Evolutionary conservation across 768 basidiomycete species (phyloP).

Genomic region (Nidula microcarpa): DNA sequence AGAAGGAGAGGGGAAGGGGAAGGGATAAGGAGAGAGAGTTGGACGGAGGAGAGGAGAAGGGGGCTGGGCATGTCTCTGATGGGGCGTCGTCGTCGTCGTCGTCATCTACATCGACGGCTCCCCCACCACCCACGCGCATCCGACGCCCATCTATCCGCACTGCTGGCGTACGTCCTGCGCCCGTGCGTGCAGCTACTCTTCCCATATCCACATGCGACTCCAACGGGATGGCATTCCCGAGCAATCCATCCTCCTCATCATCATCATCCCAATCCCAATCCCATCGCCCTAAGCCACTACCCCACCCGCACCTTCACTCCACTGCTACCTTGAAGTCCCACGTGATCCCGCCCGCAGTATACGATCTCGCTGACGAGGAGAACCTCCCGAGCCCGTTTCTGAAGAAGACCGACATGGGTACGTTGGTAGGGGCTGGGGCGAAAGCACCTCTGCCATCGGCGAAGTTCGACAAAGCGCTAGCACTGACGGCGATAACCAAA

Average conservation of each 20-base stretch:
- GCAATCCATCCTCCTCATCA: too few relatives aligned
- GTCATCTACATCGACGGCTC: conserved; percentile 6
- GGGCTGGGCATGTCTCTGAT: conserved; percentile 2
- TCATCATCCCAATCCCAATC: too few relatives aligned
- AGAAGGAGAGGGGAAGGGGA: conserved; percentile 26
- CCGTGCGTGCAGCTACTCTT: too few relatives aligned
- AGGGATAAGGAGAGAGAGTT: conserved; percentile 16
- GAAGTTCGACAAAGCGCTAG: background rate
- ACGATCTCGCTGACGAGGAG: conserved; percentile 75
- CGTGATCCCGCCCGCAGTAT: conserved; percentile 37
- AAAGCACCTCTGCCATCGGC: background rate
- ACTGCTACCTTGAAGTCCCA: conserved; percentile 10
- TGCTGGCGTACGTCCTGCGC: too few relatives aligned
- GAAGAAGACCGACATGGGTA: conserved; percentile 40
- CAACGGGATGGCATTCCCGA: too few relatives aligned
- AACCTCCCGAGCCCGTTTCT: conserved; percentile 85
- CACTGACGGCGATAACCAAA: too few relatives aligned
- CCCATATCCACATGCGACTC: too few relatives aligned
- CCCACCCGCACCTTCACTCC: conserved; percentile 38
- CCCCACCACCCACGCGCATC: conserved; percentile 2
- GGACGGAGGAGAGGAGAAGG: conserved; percentile 10
- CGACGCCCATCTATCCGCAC: too few relatives aligned
- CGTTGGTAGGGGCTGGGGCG: conserved; percentile 1
- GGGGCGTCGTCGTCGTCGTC: conserved; percentile 10
- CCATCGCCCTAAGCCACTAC: conserved; percentile 30